Conservation (phyloP, 2,329 filamentous ascomycete genomes). For the Cytospora piceicola region DNA sequence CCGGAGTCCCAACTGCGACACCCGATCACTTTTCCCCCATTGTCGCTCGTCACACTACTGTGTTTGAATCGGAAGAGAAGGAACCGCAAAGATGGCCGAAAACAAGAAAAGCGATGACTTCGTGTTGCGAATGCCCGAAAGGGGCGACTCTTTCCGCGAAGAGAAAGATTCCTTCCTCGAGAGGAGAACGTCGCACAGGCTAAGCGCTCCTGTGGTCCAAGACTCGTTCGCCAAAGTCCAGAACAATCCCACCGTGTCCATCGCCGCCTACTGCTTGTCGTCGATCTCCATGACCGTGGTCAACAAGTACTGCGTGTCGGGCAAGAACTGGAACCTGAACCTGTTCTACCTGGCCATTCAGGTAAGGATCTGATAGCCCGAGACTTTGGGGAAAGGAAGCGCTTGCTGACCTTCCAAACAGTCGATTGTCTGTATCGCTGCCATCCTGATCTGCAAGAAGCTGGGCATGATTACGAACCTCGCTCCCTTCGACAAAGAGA, state of each 20-base stretch:
- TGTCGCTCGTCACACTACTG: conserved; percentile 13
- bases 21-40: not conserved
- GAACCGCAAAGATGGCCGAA: conserved; percentile 61
- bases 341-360: conserved; percentile 93
- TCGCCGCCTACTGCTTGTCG: conserved; percentile 88
- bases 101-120: conserved; percentile 91
- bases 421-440: conserved; percentile 86
- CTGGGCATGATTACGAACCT: conserved; percentile 80
- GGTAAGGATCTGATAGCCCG: conserved; percentile 58
- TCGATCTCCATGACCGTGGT: conserved; percentile 99
- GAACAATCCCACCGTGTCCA: conserved; percentile 78
- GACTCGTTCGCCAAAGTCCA: conserved; percentile 57
- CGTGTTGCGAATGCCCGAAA: conserved; percentile 70
- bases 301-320: conserved; percentile 97
- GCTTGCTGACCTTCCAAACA: conserved; percentile 43
- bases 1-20: conserved; percentile 2
- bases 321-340: conserved; percentile 89
- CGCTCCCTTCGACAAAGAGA: conserved; percentile 80
- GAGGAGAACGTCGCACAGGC: conserved; percentile 45
- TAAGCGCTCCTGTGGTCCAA: conserved; percentile 41
- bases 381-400: not conserved
- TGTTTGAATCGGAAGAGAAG: not conserved
- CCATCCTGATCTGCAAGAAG: conserved; percentile 83
- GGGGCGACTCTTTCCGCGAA: conserved; percentile 54
- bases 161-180: conserved; percentile 58